Evolutionary conservation across 352 stramenopile genomes (phyloP), one percentile per base, ranked within the genome.

Genomic region (Phytophthora chlamydospora): DNA sequence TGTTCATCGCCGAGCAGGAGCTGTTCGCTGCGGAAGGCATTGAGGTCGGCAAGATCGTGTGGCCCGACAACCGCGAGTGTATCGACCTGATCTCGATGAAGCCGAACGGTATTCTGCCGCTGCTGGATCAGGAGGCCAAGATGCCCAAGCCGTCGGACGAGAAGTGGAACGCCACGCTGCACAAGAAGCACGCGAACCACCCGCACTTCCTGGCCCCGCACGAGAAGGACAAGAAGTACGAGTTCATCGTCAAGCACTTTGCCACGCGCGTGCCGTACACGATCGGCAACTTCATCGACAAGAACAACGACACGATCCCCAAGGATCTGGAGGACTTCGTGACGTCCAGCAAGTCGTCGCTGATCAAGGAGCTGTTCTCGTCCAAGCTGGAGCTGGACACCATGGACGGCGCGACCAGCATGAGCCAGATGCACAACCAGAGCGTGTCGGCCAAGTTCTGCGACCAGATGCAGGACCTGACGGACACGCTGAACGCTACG

Each of bases 171-270:
- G 77, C 74, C 1, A 83, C 66, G 66, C 60, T 96, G 47, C 86
- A 96, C 76, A 90, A 90, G 76, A 91, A 75, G 19, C 85, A 94
- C 59, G 52, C 73, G 13, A 80, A 52, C 36, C 79, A 93, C 59
- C 61, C 78, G 33, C 87, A 91, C 68, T 95, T 96, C 54, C 42
- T 89, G 29, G 43, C 85, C 13, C 76, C 83, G 39, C 87, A 97
- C 47, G 88, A 91, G 58, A 93, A 95, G 63, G 83, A 97, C 62
- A 86, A 93, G 52, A 95, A 97, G 59, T 95, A 91, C 54, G 83
- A 96, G 62, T 99, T 99, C 74, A 96, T 96, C 47, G 90, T 99
- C 44, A 90, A 96, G 50, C 97, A 99, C 80, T 99, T 98, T 78
- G 96, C 97, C 33, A 97, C 94, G 40, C 75, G 85, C 35, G 97